Evolutionary conservation across 1,284 basidiomycete species (phyloP), one percentile per base, ranked within the genome.

Genomic region (Hypsizygus ulmarius): DNA sequence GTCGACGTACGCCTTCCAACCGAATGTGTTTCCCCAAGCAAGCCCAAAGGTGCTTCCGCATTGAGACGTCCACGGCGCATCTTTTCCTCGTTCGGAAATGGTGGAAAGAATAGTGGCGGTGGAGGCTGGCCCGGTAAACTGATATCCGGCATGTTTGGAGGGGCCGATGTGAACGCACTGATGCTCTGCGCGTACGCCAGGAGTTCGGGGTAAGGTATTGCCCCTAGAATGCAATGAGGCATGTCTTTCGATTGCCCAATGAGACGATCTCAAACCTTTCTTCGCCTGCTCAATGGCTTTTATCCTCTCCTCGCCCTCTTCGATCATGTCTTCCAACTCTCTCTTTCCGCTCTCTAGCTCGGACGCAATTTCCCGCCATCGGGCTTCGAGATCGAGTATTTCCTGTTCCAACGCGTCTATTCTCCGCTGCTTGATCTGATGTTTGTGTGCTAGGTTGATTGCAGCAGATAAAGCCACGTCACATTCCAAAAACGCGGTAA

Each of bases 81-180:
- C 65, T 88, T 90, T 63, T 89, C 88, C 69, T 90, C 89, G 60
- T 89, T 90, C 1, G 88, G 88, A 63, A 90, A 91, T 8, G 88
- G 88, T 16, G 88, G 89, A 69, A 88, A 88, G 73, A 91, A 90
- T 33, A 87, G 60, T 5, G 84, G 84, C 10, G 84, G 81, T 1
- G 85, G 84, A 11, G 81, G 81, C 59, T 84, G 82, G 8, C 84
- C 83, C 9, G 84, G 84, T 40, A 79, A 59, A 19, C 71, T 70
- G 41, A 79, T 71, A 56, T 90, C 85, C 25, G 87, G 85, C 79
- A 89, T 86, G 61, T 88, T 88, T 10, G 88, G 87, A 5, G 89
- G 88, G 8, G 88, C 88, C 32, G 88, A 90, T 3, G 88, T 89
- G 65, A 90, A 90, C 12, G 85, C 78, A 53, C 86, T 87, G 40